Evolutionary conservation across 495 filamentous ascomycete species (phyloP).

Genomic region (Ramalina intermedia): DNA sequence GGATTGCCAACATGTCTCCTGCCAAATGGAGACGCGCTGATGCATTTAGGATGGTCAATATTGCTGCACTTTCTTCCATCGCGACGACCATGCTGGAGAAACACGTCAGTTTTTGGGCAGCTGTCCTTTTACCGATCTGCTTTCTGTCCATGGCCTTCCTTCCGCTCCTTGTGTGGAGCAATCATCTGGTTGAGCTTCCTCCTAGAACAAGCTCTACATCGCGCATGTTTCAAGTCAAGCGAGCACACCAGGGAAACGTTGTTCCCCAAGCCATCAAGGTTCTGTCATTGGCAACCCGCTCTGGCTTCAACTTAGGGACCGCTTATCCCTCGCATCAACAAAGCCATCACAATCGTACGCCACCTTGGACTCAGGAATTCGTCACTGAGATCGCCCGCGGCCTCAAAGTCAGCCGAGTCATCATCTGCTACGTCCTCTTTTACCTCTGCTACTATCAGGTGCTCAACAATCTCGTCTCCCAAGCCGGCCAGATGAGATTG

Average conservation of each 20-base stretch:
- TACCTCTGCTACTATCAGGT: constrained; percentile 22
- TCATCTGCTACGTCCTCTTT: constrained; percentile 16
- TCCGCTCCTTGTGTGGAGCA: constrained; percentile 19
- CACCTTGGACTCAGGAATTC: constrained; percentile 25
- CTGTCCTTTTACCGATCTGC: constrained; percentile 27
- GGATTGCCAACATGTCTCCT: too few species aligned
- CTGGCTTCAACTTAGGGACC: constrained; percentile 18
- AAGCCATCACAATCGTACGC: constrained; percentile 11
- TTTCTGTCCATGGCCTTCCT: constrained; percentile 24
- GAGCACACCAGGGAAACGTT: constrained; percentile 26
- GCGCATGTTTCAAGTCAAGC: constrained; percentile 21
- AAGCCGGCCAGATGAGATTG: constrained; percentile 34
- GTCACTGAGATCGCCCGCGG: constrained; percentile 31
- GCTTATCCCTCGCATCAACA: constrained; percentile 16
- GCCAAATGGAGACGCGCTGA: not conserved
- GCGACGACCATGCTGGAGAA: constrained; percentile 30
- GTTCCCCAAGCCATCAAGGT: constrained; percentile 27
- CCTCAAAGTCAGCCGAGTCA: constrained; percentile 23
- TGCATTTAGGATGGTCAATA: constrained; percentile 32
- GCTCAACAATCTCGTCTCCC: constrained; percentile 39
- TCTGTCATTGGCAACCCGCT: constrained; percentile 7
- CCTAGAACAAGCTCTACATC: constrained; percentile 1
- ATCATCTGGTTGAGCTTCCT: constrained; percentile 9
- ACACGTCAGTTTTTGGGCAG: constrained; percentile 31
- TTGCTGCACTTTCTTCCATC: constrained; percentile 32